Percentiles rank a stretch among this genome's conserved stretches.
phyloP scores from a whole-genome alignment of 352 stramenopile species.

The Pythium myriotylum region DNA sequence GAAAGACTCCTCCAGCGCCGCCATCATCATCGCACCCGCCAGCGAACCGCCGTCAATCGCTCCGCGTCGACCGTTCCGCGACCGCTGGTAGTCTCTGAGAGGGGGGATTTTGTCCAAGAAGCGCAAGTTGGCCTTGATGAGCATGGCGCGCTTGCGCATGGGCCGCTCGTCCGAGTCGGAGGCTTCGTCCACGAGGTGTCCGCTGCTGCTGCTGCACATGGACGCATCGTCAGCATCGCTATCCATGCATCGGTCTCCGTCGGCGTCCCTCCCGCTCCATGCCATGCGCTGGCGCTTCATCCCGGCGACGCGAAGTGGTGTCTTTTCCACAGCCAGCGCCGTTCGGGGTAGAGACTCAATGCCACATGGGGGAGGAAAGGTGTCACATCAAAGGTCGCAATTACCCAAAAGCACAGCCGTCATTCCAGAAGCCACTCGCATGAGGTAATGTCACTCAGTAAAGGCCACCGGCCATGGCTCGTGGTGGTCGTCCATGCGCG shows the following conservation, averaged over 20 bases:
- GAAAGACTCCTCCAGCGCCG: constrained; percentile 66
- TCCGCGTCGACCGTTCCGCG: constrained; percentile 54
- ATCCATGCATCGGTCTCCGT: constrained; percentile 20
- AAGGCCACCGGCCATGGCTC: constrained; percentile 13
- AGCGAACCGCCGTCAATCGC: constrained; percentile 60
- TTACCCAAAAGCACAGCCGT: constrained; percentile 28
- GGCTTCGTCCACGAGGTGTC: neutral
- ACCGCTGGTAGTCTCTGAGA: constrained; percentile 62
- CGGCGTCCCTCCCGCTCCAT: constrained; percentile 12
- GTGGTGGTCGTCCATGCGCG: constrained; percentile 34
- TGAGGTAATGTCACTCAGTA: neutral
- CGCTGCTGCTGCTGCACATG: neutral
- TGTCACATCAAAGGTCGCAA: constrained; percentile 27
- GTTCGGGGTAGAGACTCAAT: neutral
- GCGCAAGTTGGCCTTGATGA: constrained; percentile 55
- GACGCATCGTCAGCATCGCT: constrained; percentile 10
- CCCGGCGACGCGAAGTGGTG: constrained; percentile 6
- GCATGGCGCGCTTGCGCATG: constrained; percentile 53
- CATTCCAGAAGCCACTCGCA: constrained; percentile 3
- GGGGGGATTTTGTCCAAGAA: constrained; percentile 74
- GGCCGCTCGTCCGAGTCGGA: constrained; percentile 19
- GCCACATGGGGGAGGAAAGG: neutral
- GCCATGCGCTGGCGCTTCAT: constrained; percentile 27
- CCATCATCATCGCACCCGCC: constrained; percentile 44
- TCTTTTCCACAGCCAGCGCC: neutral